A percentile compares a stretch with the other conserved stretches of the same genome.
Evolutionary conservation across 257 asterid species (phyloP).

Genomic region (Nicotiana sylvestris): DNA sequence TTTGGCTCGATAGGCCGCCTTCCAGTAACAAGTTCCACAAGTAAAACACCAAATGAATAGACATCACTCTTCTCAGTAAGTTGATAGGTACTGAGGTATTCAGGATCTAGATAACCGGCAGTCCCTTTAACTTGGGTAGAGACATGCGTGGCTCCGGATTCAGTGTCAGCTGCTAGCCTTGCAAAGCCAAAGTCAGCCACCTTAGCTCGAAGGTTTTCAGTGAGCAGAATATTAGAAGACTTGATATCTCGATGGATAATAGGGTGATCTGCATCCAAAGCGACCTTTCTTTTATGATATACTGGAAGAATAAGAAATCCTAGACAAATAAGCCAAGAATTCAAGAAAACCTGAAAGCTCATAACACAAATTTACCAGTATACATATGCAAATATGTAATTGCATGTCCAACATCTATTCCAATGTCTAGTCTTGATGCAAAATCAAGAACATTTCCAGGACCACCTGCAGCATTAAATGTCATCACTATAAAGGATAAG

Average conservation of each 20-base stretch:
- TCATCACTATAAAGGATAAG: not conserved
- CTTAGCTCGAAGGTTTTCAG: constrained; percentile 83
- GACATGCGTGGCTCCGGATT: constrained; percentile 84
- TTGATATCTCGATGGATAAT: constrained; percentile 96
- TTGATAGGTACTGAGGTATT: constrained; percentile 80
- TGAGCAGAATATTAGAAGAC: constrained; percentile 93
- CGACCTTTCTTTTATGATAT: constrained; percentile 10
- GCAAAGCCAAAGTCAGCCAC: constrained; percentile 99
- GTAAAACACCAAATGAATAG: constrained; percentile 82
- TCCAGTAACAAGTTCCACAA: constrained; percentile 83
- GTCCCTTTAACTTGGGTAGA: constrained; percentile 98
- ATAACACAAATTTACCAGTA: constrained; percentile 45
- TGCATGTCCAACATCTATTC: constrained; percentile 97
- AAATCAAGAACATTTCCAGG: constrained; percentile 61
- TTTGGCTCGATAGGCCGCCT: constrained; percentile 88
- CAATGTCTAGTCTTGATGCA: constrained; percentile 68
- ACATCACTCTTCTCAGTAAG: constrained; percentile 97
- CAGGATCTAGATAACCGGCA: constrained; percentile 96
- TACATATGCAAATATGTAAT: constrained; percentile 87
- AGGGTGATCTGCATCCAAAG: constrained; percentile 69
- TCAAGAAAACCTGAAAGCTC: not conserved
- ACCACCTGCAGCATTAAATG: constrained; percentile 41
- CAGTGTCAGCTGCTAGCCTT: constrained; percentile 64
- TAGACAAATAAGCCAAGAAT: not conserved
- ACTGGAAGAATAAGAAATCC: not conserved